A percentile compares a stretch with the other conserved stretches of the same genome.
These are phyloP conservation scores for Euclidium syriacum DNA, from an alignment of 345 rosid genomes.

Conservation along the genomic window DNA sequence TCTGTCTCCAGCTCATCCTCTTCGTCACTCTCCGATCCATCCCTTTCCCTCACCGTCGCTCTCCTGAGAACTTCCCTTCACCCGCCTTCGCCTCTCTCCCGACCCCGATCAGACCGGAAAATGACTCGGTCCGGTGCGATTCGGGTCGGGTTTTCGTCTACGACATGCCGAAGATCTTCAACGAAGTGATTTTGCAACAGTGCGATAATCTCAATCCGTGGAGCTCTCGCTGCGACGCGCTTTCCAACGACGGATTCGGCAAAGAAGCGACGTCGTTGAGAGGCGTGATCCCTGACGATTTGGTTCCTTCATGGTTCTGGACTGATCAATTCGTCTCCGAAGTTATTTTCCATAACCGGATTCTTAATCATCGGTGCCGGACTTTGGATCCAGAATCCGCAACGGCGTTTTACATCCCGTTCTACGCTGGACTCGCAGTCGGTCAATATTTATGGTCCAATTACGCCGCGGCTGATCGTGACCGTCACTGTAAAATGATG, in stretches of 20 bases:
- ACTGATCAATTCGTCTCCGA: conserved; percentile 88
- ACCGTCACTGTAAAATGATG: conserved; percentile 64
- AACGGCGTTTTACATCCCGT: conserved; percentile 81
- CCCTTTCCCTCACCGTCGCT: conserved; percentile 34
- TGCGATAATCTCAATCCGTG: conserved; percentile 81
- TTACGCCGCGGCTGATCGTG: conserved; percentile 60
- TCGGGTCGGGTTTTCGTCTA: conserved; percentile 69
- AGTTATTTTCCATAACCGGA: conserved; percentile 72
- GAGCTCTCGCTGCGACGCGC: conserved; percentile 80
- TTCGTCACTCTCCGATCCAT: conserved; percentile 49
- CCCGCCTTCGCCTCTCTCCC: conserved; percentile 9
- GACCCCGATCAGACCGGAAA: neutral
- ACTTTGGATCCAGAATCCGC: conserved; percentile 64
- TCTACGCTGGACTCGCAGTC: conserved; percentile 91
- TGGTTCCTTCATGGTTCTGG: conserved; percentile 87
- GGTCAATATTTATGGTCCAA: conserved; percentile 71
- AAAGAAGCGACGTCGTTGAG: conserved; percentile 42
- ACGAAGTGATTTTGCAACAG: conserved; percentile 49
- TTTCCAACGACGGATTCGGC: conserved; percentile 74
- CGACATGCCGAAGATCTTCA: conserved; percentile 64
- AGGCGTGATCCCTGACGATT: conserved; percentile 47
- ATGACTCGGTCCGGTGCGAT: conserved; percentile 32
- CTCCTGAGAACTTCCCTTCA: conserved; percentile 29
- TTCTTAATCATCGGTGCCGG: conserved; percentile 68
- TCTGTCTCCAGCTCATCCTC: conserved; percentile 58